Base-by-base conservation (phyloP, 345 rosid species). In the Passiflora organensis region DNA sequence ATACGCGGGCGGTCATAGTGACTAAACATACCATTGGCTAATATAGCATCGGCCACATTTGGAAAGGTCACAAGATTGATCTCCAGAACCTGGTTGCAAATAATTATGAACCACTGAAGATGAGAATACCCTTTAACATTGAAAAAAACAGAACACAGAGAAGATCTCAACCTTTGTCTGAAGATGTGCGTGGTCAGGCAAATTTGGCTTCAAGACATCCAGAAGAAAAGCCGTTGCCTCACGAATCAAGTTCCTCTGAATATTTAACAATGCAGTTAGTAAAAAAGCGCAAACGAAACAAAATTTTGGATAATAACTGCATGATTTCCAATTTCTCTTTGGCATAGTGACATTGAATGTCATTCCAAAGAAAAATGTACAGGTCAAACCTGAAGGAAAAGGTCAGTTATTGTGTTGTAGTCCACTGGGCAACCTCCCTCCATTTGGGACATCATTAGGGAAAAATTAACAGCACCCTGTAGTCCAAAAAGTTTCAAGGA, bases 391-490 rank as follows among this genome's bases (percentile, higher is more conserved):
- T 91, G 97, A 70, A 91, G 96, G 63, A 91, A 91, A 34, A 91
- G 95, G 80, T 91, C 97, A 39, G 97, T 91, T 56, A 91, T 85
- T 63, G 95, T 91, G 52, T 91, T 91, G 78, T 74, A 82, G 67
- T 91, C 97, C 64, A 91, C 74, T 13, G 97, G 96, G 73, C 89
- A 85, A 48, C 97, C 97, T 48, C 96, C 97, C 75, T 91, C 95
- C 97, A 91, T 91, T 79, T 91, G 95, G 47, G 97, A 87, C 97
- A 91, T 91, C 97, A 85, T 91, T 69, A 87, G 62, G 24, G 97
- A 96, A 80, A 91, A 91, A 75, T 91, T 87, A 59, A 81, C 94
- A 43, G 97, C 97, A 50, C 96, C 97, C 97, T 91, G 75, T 55
- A 72, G 62, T 43, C 57, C 61, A 56, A 13, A 32, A 56, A 55